Base-by-base conservation (phyloP, 106 monocot genomes). In the Posidonia australis region DNA sequence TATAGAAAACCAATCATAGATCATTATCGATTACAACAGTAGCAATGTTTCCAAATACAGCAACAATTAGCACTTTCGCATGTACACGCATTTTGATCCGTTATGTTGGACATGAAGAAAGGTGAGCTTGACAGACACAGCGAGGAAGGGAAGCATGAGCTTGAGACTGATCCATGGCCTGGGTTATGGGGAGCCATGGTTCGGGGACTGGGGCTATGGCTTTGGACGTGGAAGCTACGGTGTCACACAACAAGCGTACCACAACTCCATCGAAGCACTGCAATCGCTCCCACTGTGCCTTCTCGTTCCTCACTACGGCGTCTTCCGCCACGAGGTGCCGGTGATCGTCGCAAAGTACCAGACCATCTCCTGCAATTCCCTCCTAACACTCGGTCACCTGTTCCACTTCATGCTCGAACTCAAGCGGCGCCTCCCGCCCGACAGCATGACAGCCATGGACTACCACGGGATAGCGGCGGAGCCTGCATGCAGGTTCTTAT, bases 131-230 rank as follows among this genome's bases (percentile, higher is more conserved):
- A 72, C 68, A 4, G 96, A 96, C 59, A 74, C 45, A 2, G 84
- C 96, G 30, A 84, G 54, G 64, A 96, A 87, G 54, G 78, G 70
- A 5, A 45, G 60, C 46, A 90, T 90, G 96, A 84, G 87, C 46
- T 72, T 90, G 25, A 73, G 96, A n/a, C 58, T 90, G 36, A 66
- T 96, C 36, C 72, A 90, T 25, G 90, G 80, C 24, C 47, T 96
- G 0, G 87, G 78, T 43, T 96, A 87, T 31, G 90, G 87, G 9
- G 72, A 79, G 54, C 67, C 96, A 5, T 96, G 96, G 96, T 96
- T 96, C 62, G 70, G 67, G 5, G 80, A 57, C 12, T 85, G 90
- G 90, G 90, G 87, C 24, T 96, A 96, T 70, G 71, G 64, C 36
- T 79, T 87, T 21, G 73, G 80, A 28, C 80, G 78, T 29, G 83